Evolutionary conservation across 2,329 filamentous ascomycete species (phyloP).

Genomic region (Neofusicoccum kwambonambiense): DNA sequence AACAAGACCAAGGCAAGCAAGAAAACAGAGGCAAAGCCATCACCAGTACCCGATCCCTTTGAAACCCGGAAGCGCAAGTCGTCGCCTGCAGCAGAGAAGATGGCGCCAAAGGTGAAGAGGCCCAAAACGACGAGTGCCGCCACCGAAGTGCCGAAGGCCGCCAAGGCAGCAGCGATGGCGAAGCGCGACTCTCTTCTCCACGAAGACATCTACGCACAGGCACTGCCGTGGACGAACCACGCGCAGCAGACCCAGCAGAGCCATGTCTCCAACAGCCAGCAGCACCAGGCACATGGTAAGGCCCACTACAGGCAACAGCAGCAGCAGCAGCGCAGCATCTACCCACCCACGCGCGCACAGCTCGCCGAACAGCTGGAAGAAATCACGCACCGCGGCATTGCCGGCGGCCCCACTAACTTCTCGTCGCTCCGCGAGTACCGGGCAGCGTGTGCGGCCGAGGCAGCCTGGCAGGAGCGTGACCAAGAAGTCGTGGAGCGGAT

Average conservation of each 20-base stretch:
- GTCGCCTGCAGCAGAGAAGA: conserved; percentile 5
- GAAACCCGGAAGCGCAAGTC: conserved; percentile 2
- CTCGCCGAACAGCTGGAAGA: conserved; percentile 17
- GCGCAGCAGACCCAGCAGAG: neutral
- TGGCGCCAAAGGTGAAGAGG: conserved; percentile 10
- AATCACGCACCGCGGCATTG: conserved; percentile 13
- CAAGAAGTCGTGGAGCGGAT: conserved; percentile 16
- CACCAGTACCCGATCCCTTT: neutral
- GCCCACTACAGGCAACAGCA: neutral
- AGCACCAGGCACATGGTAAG: neutral
- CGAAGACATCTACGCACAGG: neutral
- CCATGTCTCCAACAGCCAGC: neutral
- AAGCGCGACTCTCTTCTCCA: conserved; percentile 16
- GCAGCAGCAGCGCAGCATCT: neutral
- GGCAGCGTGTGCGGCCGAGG: conserved; percentile 13
- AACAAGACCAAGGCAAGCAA: conserved; percentile 8
- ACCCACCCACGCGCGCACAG: conserved; percentile 9
- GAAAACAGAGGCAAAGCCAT: conserved; percentile 3
- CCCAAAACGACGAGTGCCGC: neutral
- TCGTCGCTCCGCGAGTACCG: conserved; percentile 3
- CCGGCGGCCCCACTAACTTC: conserved; percentile 10
- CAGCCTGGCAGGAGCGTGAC: conserved; percentile 17
- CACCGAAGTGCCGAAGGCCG: conserved; percentile 1
- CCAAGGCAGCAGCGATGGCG: neutral
- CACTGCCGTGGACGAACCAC: neutral